A percentile compares a stretch with the other conserved stretches of the same genome.
These are phyloP conservation scores for Rhododendron simsii DNA, from an alignment of 148 eudicot species.

Conservation along the genomic window DNA sequence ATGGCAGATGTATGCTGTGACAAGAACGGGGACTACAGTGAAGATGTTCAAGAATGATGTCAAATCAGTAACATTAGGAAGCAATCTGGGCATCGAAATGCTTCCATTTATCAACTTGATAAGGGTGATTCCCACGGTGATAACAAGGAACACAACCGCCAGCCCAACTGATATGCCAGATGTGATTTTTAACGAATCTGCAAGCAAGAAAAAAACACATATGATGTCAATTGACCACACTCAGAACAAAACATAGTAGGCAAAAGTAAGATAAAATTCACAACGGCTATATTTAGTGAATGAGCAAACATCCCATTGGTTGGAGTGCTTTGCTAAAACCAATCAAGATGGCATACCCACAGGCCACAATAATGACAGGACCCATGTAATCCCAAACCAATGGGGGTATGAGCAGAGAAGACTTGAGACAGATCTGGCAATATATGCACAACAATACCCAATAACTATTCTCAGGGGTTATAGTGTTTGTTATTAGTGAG, in stretches of 20 bases:
- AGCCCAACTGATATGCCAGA: conserved; percentile 81
- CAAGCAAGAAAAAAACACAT: conserved; percentile 13
- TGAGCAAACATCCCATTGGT: not conserved
- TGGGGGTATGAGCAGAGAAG: not conserved
- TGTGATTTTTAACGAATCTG: conserved; percentile 81
- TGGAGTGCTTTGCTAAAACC: not conserved
- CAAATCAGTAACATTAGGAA: conserved; percentile 54
- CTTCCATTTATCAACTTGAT: conserved; percentile 67
- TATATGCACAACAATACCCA: not conserved
- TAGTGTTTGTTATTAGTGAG: not conserved
- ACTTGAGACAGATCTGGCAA: not conserved
- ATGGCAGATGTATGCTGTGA: conserved; percentile 93
- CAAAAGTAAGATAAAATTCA: not conserved
- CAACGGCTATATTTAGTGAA: not conserved
- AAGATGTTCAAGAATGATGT: conserved; percentile 64
- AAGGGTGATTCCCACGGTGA: conserved; percentile 57
- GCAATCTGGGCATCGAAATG: conserved; percentile 55
- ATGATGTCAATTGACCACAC: not conserved
- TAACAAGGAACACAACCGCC: conserved; percentile 72
- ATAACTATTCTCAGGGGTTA: not conserved
- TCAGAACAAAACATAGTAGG: not conserved
- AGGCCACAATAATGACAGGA: not conserved
- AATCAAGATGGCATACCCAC: not conserved
- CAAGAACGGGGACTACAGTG: conserved; percentile 85
- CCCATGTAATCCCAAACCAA: not conserved